phyloP scores from a whole-genome alignment of 768 basidiomycete species.

The Kockovaella imperatae region DNA sequence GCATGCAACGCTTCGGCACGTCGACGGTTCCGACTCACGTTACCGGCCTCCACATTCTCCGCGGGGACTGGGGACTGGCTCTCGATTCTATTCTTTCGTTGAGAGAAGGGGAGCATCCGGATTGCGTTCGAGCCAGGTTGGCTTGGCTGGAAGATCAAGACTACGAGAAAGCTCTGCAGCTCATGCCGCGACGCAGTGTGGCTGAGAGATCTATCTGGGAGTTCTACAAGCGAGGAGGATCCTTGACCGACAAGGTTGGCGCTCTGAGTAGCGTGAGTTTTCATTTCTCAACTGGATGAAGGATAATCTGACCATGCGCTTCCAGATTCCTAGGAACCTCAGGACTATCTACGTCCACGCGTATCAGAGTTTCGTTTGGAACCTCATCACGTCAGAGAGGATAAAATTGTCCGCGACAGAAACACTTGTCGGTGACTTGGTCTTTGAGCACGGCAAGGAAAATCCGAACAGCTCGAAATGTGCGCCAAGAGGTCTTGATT shows the following conservation, averaged over 20 bases:
- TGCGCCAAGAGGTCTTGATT: constrained; percentile 24
- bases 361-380: constrained; percentile 98
- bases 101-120: constrained; percentile 85
- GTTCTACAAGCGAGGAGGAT: constrained; percentile 69
- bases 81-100: constrained; percentile 70
- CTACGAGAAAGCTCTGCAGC: constrained; percentile 66
- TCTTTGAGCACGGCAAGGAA: constrained; percentile 52
- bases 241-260: constrained; percentile 62
- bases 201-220: constrained; percentile 90
- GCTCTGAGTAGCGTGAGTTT: constrained; percentile 66
- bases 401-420: constrained; percentile 61
- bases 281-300: neutral
- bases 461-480: constrained; percentile 31
- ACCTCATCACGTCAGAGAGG: constrained; percentile 89
- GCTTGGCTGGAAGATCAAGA: constrained; percentile 83
- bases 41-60: constrained; percentile 82
- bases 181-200: constrained; percentile 84
- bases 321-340: constrained; percentile 92
- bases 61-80: constrained; percentile 83
- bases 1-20: constrained; percentile 98
- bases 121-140: constrained; percentile 71
- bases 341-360: constrained; percentile 97
- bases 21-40: constrained; percentile 91
- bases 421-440: constrained; percentile 82
- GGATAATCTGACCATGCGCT: constrained; percentile 1